Evolutionary conservation across 2,329 filamentous ascomycete genomes (phyloP), one percentile per base, ranked within the genome.

Genomic region (Rachicladosporium sp.): DNA sequence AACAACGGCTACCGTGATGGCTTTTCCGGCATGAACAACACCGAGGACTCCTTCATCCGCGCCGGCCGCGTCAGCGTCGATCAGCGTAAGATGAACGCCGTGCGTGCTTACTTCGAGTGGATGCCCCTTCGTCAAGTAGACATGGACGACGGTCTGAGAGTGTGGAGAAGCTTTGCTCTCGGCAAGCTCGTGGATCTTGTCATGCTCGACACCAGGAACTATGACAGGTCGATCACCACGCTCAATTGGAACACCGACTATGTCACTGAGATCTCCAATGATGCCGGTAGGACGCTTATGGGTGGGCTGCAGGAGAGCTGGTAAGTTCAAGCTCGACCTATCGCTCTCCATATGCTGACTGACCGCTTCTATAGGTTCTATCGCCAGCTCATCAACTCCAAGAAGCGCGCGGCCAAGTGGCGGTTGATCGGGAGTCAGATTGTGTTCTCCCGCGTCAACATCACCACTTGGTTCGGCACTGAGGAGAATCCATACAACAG

Each of bases 371-470:
- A n/a, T 27, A 42, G 43, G 43, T 78, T 82, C 58, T 81, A 80
- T 52, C 64, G 65, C 32, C 44, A 45, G 13, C 43, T 57, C 3
- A 49, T 47, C 31, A 29, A 34, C 12, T 54, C 76, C 1, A 63
- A 69, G 11, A 49, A 70, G n/a, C 70, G 79, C 8, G 74, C 73
- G 10, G 75, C 80, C 0, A 69, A 70, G 1, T 86, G 81, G 81
- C 69, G 80, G 27, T 56, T 86, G 12, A 68, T 86, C 34, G 80
- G 80, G 10, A 79, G 75, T 31, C 80, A 84, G 54, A 73, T 80
- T 36, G 60, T 83, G 30, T 82, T 83, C 58, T 73, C 70, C 12
- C 67, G 68, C 9, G 58, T 77, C 11, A 68, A 70, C 46, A 53
- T 62, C 42, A 64, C 62, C 1, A 39, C 42, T 10, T 50, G 46